A percentile compares a stretch with the other conserved stretches of the same genome.
phyloP scores from a whole-genome alignment of 106 monocot genomes.

The Agapanthus africanus region DNA sequence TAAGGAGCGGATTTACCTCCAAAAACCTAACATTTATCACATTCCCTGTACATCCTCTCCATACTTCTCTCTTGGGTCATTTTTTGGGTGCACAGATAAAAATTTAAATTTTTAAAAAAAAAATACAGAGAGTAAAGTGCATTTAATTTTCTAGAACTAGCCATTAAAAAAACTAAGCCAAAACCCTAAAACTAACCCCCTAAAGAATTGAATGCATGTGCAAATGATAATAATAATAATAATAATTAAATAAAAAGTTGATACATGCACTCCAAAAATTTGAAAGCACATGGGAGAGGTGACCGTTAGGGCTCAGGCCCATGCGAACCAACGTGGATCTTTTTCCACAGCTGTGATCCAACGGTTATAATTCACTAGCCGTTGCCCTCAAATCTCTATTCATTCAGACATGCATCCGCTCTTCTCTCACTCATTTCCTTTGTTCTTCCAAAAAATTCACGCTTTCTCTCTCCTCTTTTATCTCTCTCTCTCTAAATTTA shows the following conservation, averaged over 20 bases:
- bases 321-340: background rate
- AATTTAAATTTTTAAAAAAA: background rate
- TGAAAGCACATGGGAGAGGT: background rate
- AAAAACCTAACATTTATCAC: too few species aligned
- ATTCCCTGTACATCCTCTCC: too few species aligned
- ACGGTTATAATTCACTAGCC: constrained; percentile 4
- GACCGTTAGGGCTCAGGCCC: background rate
- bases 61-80: too few species aligned
- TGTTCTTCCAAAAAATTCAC: too few species aligned
- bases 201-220: background rate
- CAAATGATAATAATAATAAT: too few species aligned
- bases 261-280: background rate
- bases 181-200: background rate
- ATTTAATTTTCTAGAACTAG: background rate
- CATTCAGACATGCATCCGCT: background rate
- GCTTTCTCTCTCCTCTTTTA: too few species aligned
- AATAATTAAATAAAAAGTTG: background rate
- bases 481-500: too few species aligned
- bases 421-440: too few species aligned
- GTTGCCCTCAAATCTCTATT: background rate
- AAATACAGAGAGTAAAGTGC: background rate
- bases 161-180: background rate
- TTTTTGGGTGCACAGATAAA: too few species aligned
- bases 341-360: background rate
- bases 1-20: too few species aligned